phyloP scores from a whole-genome alignment of 768 basidiomycete species.

The Cyathus striatus region DNA sequence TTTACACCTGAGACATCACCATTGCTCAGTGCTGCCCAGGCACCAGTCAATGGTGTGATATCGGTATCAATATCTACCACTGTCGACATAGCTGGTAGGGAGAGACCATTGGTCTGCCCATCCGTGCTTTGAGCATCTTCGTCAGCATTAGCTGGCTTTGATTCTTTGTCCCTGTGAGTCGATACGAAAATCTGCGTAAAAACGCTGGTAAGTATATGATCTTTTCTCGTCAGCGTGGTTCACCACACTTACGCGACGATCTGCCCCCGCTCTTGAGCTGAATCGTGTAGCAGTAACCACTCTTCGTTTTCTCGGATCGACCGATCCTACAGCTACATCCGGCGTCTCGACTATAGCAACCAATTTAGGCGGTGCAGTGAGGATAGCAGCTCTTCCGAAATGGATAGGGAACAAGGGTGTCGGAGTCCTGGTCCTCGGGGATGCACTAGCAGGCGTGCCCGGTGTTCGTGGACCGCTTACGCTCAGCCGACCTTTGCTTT shows the following conservation, averaged over 20 bases:
- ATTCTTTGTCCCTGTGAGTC: constrained; percentile 65
- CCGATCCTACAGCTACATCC: constrained; percentile 85
- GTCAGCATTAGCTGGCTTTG: constrained; percentile 9
- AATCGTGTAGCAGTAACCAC: constrained; percentile 88
- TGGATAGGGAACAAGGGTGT: constrained; percentile 36
- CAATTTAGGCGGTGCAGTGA: constrained; percentile 81
- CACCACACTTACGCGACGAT: constrained; percentile 63
- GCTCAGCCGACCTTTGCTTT: constrained; percentile 35
- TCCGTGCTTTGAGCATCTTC: constrained; percentile 20
- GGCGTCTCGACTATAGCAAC: constrained; percentile 83
- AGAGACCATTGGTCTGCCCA: too few relatives aligned
- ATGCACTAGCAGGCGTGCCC: constrained; percentile 41
- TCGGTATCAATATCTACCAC: constrained; percentile 60
- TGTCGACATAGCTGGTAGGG: too few relatives aligned
- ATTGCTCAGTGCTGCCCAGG: constrained; percentile 57
- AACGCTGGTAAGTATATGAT: background rate
- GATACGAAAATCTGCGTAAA: constrained; percentile 70
- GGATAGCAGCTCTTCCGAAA: constrained; percentile 66
- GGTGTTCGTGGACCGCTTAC: constrained; percentile 35
- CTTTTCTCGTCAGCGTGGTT: background rate
- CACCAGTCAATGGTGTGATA: constrained; percentile 65
- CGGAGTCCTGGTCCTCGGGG: constrained; percentile 37
- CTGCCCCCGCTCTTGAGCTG: constrained; percentile 77
- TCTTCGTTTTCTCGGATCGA: constrained; percentile 77
- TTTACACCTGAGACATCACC: constrained; percentile 35